These are phyloP conservation scores for Candida dubliniensis DNA, from an alignment of 1,139 yeast genomes.

Conservation along the genomic window DNA sequence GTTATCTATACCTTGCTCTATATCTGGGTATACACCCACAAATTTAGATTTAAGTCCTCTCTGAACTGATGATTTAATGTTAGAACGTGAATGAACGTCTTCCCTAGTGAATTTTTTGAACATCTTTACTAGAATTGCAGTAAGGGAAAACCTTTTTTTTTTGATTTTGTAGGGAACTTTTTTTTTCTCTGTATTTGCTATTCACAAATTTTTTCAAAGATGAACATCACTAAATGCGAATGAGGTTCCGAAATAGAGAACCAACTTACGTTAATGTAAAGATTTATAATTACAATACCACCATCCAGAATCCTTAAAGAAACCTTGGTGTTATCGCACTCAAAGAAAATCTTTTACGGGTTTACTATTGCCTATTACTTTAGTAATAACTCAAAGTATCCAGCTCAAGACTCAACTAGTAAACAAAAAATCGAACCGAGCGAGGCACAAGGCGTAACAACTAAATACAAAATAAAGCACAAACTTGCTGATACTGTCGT, in stretches of 20 bases:
- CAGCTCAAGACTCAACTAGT: conserved; percentile 57
- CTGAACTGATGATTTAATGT: conserved; percentile 89
- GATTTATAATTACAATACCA: conserved; percentile 72
- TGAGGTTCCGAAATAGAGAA: too few relatives aligned
- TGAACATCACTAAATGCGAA: too few relatives aligned
- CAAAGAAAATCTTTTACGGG: conserved; percentile 54
- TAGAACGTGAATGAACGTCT: conserved; percentile 86
- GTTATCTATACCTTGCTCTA: conserved; percentile 76
- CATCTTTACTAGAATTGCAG: conserved; percentile 26
- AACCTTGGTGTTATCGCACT: conserved; percentile 71
- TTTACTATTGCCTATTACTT: conserved; percentile 60
- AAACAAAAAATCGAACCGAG: conserved; percentile 47
- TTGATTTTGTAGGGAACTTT: neutral
- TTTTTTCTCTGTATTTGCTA: neutral
- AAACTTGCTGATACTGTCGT: neutral
- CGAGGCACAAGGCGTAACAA: conserved; percentile 63
- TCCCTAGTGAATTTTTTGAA: conserved; percentile 77
- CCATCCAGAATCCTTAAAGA: conserved; percentile 41
- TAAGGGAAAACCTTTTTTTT: neutral
- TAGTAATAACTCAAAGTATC: conserved; percentile 27
- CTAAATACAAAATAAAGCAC: neutral
- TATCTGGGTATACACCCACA: conserved; percentile 66
- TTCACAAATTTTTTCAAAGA: neutral
- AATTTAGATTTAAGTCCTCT: conserved; percentile 76
- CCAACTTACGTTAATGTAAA: conserved; percentile 39